A percentile compares a stretch with the other conserved stretches of the same genome.
Conservation (phyloP, 2,329 filamentous ascomycete species). For the Davidsoniella eucalypti region DNA sequence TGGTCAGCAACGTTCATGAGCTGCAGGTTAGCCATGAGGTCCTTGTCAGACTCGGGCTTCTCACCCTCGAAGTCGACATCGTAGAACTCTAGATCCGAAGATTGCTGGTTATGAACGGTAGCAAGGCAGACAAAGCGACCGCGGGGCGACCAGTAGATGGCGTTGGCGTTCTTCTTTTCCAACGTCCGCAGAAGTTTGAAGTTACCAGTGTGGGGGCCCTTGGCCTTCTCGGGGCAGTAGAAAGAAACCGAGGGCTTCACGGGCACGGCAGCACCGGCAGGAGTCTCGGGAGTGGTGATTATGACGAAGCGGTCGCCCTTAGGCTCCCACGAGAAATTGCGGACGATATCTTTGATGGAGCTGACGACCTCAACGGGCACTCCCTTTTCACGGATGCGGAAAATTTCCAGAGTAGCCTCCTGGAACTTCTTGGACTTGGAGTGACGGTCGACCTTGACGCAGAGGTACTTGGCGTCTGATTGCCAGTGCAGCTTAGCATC, state of each 20-base stretch:
- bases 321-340: conserved; percentile 99
- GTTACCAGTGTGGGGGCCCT: conserved; percentile 66
- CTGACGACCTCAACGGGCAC: conserved; percentile 97
- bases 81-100: conserved; percentile 92
- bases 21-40: conserved; percentile 85
- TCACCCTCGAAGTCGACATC: conserved; percentile 97
- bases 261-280: conserved; percentile 60
- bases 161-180: conserved; percentile 99
- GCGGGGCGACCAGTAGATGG: conserved; percentile 96
- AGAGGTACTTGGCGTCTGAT: conserved; percentile 82
- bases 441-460: conserved; percentile 96
- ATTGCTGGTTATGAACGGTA: conserved; percentile 82
- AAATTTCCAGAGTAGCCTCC: conserved; percentile 94
- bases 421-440: conserved; percentile 98
- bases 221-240: conserved; percentile 91
- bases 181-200: conserved; percentile 92
- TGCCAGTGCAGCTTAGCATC: conserved; percentile 99
- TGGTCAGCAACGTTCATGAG: conserved; percentile 88
- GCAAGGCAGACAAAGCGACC: conserved; percentile 91
- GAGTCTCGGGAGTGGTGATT: conserved; percentile 81
- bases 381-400: conserved; percentile 92
- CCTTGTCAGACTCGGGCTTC: conserved; percentile 83
- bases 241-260: conserved; percentile 93
- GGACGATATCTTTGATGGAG: conserved; percentile 93
- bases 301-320: conserved; percentile 95